Conservation (phyloP, 2,329 filamentous ascomycete species). For the Trichophyton rubrum region DNA sequence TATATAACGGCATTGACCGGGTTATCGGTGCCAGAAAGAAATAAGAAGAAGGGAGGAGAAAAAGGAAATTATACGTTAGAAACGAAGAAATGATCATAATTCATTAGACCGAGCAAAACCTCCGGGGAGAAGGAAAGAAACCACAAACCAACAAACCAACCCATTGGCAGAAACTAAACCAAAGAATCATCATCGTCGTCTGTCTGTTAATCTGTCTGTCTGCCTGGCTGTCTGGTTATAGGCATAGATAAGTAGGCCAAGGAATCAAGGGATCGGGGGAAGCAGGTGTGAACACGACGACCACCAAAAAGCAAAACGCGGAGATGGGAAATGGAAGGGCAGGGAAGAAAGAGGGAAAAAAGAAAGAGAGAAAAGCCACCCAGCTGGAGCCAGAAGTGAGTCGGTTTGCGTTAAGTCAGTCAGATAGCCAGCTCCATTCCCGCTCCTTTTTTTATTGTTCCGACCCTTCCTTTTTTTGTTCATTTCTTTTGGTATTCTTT, state of each 20-base stretch:
- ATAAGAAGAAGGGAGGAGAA: conserved; percentile 9
- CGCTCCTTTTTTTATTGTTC: background rate
- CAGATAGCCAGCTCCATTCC: background rate
- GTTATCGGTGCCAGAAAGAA: conserved; percentile 6
- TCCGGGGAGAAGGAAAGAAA: no score
- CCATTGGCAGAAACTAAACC: background rate
- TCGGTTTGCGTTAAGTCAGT: no score
- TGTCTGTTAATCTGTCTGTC: no score
- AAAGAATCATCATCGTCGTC: background rate
- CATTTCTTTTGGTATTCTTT: background rate
- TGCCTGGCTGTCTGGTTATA: background rate
- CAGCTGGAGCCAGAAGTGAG: background rate
- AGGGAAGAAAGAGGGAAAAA: background rate
- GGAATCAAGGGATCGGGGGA: background rate
- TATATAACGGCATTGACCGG: background rate
- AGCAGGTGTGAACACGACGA: background rate
- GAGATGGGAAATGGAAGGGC: background rate
- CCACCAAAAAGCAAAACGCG: background rate
- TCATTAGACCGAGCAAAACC: conserved; percentile 2
- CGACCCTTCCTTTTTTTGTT: background rate
- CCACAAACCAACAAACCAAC: background rate
- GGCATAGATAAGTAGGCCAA: background rate
- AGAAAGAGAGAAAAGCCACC: background rate
- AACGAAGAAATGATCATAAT: conserved; percentile 6
- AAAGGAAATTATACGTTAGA: conserved; percentile 1